A percentile compares a stretch with the other conserved stretches of the same genome.
These are phyloP conservation scores for Trypanosoma melophagium DNA, from an alignment of 208 protist species.

Conservation along the genomic window DNA sequence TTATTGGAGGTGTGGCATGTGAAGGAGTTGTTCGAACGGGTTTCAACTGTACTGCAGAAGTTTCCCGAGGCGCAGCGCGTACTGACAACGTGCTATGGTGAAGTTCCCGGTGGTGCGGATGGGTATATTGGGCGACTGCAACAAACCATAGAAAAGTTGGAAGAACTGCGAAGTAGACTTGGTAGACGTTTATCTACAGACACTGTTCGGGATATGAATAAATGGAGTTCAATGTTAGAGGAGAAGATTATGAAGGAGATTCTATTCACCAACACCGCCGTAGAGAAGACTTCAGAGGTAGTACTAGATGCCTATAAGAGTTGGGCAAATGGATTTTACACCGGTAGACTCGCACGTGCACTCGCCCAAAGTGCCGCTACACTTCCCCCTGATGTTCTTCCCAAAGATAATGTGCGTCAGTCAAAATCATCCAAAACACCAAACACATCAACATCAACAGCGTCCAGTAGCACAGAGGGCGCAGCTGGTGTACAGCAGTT, in stretches of 20 bases:
- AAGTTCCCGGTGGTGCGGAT: constrained; percentile 54
- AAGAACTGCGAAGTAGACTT: constrained; percentile 68
- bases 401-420: not conserved
- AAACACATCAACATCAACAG: not conserved
- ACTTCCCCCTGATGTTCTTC: constrained; percentile 42
- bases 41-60: constrained; percentile 37
- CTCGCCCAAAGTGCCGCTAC: constrained; percentile 47
- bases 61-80: constrained; percentile 59
- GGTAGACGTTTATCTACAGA: constrained; percentile 59
- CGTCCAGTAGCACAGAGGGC: constrained; percentile 17
- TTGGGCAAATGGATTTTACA: constrained; percentile 31
- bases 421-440: not conserved
- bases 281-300: constrained; percentile 24
- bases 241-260: constrained; percentile 51
- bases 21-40: constrained; percentile 28
- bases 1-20: constrained; percentile 58
- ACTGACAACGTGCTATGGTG: constrained; percentile 52
- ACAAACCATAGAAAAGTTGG: constrained; percentile 39
- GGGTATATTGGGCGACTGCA: constrained; percentile 43
- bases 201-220: constrained; percentile 43
- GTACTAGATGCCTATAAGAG: constrained; percentile 25
- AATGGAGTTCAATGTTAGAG: constrained; percentile 50
- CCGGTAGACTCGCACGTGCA: constrained; percentile 33
- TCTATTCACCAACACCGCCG: constrained; percentile 36
- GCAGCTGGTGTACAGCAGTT: constrained; percentile 46